Base-by-base conservation (phyloP, 73 alveolate genomes). In the Paramecium sonneborni region DNA sequence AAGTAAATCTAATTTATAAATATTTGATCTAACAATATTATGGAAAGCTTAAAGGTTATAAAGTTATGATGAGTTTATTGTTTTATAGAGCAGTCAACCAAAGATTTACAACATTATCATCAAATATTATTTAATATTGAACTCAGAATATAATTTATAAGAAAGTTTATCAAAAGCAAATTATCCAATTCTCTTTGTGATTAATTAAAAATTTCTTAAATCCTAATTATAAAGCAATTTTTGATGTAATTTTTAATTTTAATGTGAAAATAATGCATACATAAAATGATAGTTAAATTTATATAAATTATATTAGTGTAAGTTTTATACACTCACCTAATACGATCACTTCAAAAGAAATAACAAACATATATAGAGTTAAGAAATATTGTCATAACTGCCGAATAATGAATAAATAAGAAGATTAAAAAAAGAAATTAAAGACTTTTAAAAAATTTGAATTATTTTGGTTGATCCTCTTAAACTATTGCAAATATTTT, bases 341-440 rank as follows among this genome's bases (percentile, higher is more conserved):
- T 32, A 72, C 7, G 32, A 88, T 82, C 43, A 70, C 44, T 15
- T 85, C 87, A 28, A 88, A 43, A 26, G 85, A 38, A 69, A 70
- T 91, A 70, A 67, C 94, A 23, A 85, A 91, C 55, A 88, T 56
- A 70, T 70, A 69, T 1, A 88, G 68, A 24, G 91, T 56, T 15
- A 85, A 39, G n/a, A 30, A 88, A 70, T 5, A 91, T 85, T 20
- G 76, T 70, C 67, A 88, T 57, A 26, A 88, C 39, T 10, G 55
- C 90, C 89, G 23, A 10, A 46, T 11, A 0, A 28, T 23, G 15
- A 79, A 79, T 18, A 43, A 6, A 79, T 23, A 1, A 34, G 15
- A 11, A 26, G 18, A 9, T 41, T 24, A 41, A 44, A 41, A 1
- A 46, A 10, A 24, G 15, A 21, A 2, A 7, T 11, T 26, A 18